Percentiles rank a stretch among this genome's conserved stretches.
Conservation (phyloP, 2,329 filamentous ascomycete species). For the Penicillium sp. region DNA sequence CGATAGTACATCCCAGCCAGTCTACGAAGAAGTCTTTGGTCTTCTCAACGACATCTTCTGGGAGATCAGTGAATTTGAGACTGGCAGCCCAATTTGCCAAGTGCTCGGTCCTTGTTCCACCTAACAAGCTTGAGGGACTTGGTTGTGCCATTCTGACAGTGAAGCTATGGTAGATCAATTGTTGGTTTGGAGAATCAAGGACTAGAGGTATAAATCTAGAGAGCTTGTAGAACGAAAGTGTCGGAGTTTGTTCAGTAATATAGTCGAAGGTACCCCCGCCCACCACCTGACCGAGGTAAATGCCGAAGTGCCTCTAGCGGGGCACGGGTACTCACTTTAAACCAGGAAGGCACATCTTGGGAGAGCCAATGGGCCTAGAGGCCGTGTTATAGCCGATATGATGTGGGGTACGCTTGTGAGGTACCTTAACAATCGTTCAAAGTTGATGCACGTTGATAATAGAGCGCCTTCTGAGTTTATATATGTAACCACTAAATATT, state of each 20-base stretch:
- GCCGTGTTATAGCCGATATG: constrained; percentile 15
- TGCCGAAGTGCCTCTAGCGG: constrained; percentile 20
- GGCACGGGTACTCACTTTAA: neutral
- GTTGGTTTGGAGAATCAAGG: neutral
- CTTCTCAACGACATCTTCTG: constrained; percentile 32
- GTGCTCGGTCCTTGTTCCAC: constrained; percentile 25
- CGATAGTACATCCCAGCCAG: constrained; percentile 37
- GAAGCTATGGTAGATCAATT: neutral
- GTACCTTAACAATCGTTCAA: neutral
- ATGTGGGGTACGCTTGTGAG: neutral
- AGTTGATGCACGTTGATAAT: neutral
- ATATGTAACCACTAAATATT: neutral
- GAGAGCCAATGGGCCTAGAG: neutral
- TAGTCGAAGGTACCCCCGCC: neutral
- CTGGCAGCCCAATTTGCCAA: constrained; percentile 28
- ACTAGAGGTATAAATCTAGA: neutral
- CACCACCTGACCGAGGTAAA: constrained; percentile 20
- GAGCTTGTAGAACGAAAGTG: neutral
- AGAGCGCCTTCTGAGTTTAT: neutral
- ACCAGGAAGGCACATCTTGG: neutral
- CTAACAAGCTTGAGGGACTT: neutral
- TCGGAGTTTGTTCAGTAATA: neutral
- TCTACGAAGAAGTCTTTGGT: constrained; percentile 41
- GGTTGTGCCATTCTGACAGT: neutral
- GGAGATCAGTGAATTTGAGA: constrained; percentile 30